Conservation (phyloP, 352 stramenopile species). For the Globisporangium okanoganense region DNA sequence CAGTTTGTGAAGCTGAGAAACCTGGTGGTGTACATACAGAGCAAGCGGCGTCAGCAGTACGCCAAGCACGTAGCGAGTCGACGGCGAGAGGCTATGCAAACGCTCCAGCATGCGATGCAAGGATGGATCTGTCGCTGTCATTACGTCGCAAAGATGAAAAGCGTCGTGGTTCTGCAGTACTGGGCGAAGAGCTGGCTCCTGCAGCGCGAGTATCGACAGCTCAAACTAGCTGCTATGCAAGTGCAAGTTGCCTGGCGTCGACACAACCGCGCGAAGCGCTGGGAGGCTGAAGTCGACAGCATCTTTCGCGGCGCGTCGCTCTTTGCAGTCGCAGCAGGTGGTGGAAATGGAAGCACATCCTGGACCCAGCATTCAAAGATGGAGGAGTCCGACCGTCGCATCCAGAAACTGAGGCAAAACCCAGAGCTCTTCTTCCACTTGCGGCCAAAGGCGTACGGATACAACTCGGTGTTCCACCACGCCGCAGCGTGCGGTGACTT, state of each 20-base stretch:
- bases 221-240: slow-evolving; percentile 20
- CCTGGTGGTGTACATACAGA: slow-evolving; percentile 40
- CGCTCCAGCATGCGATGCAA: slow-evolving; percentile 46
- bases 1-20: slow-evolving; percentile 24
- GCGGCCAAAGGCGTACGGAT: slow-evolving; percentile 43
- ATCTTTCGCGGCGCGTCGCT: slow-evolving; percentile 32
- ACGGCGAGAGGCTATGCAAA: slow-evolving; percentile 28
- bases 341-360: slow-evolving; percentile 4
- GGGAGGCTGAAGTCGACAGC: slow-evolving; percentile 41
- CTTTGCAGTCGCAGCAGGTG: slow-evolving; percentile 6
- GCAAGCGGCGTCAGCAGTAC: slow-evolving; percentile 30
- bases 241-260: slow-evolving; percentile 45
- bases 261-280: slow-evolving; percentile 32
- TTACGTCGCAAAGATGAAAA: slow-evolving; percentile 34
- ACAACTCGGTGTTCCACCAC: slow-evolving; percentile 74
- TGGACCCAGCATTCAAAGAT: slow-evolving; percentile 57
- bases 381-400: slow-evolving; percentile 65
- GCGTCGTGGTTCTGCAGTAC: slow-evolving; percentile 37
- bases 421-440: slow-evolving; percentile 50
- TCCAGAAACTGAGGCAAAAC: slow-evolving; percentile 42
- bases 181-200: slow-evolving; percentile 52
- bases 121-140: slow-evolving; percentile 42
- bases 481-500: slow-evolving; percentile 61
- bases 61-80: slow-evolving; percentile 19
- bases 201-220: slow-evolving; percentile 35